A percentile compares a stretch with the other conserved stretches of the same genome.
These are phyloP conservation scores for Fusarium sp. DNA, from an alignment of 2,329 filamentous ascomycete species.

Conservation along the genomic window DNA sequence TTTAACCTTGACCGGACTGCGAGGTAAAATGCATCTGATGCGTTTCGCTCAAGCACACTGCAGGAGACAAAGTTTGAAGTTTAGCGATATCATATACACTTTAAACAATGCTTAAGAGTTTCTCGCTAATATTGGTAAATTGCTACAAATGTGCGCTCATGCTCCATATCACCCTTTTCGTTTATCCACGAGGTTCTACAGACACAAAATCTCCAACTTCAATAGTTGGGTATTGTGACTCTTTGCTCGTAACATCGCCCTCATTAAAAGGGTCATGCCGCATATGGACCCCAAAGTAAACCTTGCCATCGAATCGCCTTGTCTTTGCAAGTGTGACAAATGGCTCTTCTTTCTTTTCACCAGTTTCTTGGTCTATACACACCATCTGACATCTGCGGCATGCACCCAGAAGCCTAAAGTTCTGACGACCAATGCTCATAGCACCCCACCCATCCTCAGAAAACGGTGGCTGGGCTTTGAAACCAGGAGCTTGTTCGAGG, in stretches of 20 bases:
- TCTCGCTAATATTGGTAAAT: background rate
- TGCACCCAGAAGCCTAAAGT: constrained; percentile 80
- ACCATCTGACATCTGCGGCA: constrained; percentile 97
- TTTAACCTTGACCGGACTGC: constrained; percentile 76
- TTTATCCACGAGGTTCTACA: constrained; percentile 31
- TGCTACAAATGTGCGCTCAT: background rate
- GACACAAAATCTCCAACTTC: constrained; percentile 61
- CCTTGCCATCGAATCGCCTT: constrained; percentile 82
- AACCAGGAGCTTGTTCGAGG: constrained; percentile 60
- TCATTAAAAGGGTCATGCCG: constrained; percentile 55
- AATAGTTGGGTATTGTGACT: constrained; percentile 56
- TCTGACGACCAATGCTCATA: constrained; percentile 73
- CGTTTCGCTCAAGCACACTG: background rate
- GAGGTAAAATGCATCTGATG: constrained; percentile 12
- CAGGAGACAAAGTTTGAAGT: background rate
- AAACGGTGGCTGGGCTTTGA: constrained; percentile 69
- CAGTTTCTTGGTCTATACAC: constrained; percentile 89
- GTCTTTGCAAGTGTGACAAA: constrained; percentile 91
- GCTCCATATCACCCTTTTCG: background rate
- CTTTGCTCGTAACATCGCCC: constrained; percentile 13
- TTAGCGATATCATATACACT: background rate
- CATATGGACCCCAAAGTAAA: constrained; percentile 91
- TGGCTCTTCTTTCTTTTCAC: constrained; percentile 82
- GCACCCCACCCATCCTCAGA: constrained; percentile 83
- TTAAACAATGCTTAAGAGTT: background rate